Percentiles rank a stretch among this genome's conserved stretches.
Evolutionary conservation across 352 stramenopile species (phyloP).

Genomic region (Phytophthora citricola): DNA sequence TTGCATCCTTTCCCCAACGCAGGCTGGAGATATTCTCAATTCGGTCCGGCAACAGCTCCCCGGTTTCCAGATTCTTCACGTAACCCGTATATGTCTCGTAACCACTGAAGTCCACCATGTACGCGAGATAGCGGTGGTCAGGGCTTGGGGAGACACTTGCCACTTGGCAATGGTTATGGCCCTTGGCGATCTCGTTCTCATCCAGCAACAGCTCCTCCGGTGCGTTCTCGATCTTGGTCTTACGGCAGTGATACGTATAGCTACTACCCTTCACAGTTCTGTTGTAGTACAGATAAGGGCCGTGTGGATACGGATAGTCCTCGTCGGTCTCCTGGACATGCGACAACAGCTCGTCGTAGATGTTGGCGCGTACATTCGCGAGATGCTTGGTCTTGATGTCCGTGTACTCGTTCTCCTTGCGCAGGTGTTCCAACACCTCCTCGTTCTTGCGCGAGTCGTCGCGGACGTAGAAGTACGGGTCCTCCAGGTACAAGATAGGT

Average conservation of each 20-base stretch:
- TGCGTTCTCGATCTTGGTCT: conserved; percentile 65
- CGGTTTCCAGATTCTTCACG: conserved; percentile 87
- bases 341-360: conserved; percentile 95
- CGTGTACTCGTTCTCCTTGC: conserved; percentile 95
- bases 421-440: conserved; percentile 93
- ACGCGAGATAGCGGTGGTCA: conserved; percentile 92
- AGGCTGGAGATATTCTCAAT: conserved; percentile 91
- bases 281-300: conserved; percentile 89
- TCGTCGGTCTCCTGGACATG: conserved; percentile 92
- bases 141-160: conserved; percentile 82
- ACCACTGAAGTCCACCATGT: conserved; percentile 94
- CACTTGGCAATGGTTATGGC: conserved; percentile 87
- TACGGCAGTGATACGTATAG: conserved; percentile 84
- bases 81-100: conserved; percentile 94
- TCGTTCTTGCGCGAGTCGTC: conserved; percentile 93
- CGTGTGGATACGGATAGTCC: conserved; percentile 84
- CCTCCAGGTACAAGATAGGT: conserved; percentile 88
- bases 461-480: conserved; percentile 96
- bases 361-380: conserved; percentile 67
- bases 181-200: conserved; percentile 92
- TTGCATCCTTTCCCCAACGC: conserved; percentile 90
- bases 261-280: conserved; percentile 88
- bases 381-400: conserved; percentile 90
- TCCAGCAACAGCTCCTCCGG: conserved; percentile 94
- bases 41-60: conserved; percentile 69